A percentile compares a stretch with the other conserved stretches of the same genome.
Evolutionary conservation across 129 eudicot genomes (phyloP).

Genomic region (Flaveria trinervia): DNA sequence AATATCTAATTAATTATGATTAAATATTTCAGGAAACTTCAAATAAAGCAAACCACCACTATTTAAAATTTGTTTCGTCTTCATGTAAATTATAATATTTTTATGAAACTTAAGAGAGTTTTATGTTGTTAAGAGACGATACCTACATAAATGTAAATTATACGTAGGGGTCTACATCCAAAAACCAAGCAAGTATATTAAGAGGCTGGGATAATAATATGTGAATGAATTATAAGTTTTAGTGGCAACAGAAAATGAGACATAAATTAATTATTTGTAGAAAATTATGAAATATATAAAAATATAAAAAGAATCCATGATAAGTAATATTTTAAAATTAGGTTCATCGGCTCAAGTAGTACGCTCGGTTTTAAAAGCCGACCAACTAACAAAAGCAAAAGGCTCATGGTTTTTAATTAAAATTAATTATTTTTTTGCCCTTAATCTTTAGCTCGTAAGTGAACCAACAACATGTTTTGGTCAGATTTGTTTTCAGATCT

Average conservation of each 20-base stretch:
- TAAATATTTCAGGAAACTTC: background rate
- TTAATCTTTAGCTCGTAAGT: background rate
- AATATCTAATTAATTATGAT: background rate
- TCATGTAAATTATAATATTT: background rate
- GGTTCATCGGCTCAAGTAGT: background rate
- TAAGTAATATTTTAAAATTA: background rate
- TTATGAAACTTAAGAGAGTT: background rate
- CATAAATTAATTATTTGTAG: too few species aligned
- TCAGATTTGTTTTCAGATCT: background rate
- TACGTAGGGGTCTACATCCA: too few species aligned
- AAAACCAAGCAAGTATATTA: too few species aligned
- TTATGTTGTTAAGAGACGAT: too few species aligned
- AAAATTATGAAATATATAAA: too few species aligned
- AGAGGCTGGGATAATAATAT: too few species aligned
- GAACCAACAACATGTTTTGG: background rate
- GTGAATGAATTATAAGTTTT: too few species aligned
- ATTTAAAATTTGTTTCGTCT: slow-evolving; percentile 7
- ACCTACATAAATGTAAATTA: too few species aligned
- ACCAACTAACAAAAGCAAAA: background rate
- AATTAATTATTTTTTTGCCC: background rate
- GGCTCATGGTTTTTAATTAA: background rate
- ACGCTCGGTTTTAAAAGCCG: background rate
- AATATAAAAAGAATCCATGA: too few species aligned
- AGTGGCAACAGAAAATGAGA: too few species aligned
- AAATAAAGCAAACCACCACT: slow-evolving; percentile 24